phyloP scores from a whole-genome alignment of 441 rosid genomes.

The Erodium texanum region DNA sequence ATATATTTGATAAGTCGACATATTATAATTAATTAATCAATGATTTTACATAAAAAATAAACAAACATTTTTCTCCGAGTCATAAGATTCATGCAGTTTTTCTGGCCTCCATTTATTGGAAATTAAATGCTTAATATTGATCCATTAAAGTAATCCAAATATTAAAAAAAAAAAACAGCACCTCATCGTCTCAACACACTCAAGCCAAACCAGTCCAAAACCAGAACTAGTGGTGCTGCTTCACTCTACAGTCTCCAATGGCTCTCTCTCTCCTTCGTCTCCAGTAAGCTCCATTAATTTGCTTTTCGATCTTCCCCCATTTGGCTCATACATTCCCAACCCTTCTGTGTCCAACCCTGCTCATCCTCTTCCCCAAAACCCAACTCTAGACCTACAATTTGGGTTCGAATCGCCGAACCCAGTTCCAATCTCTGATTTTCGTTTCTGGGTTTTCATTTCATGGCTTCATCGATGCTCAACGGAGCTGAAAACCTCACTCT shows the following conservation, averaged over 20 bases:
- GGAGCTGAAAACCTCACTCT: slow-evolving; percentile 49
- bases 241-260: background rate
- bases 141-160: too few relatives aligned
- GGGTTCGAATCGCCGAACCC: slow-evolving; percentile 4
- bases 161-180: too few relatives aligned
- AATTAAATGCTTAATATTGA: too few relatives aligned
- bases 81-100: too few relatives aligned
- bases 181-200: background rate
- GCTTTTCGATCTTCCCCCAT: background rate
- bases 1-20: too few relatives aligned
- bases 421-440: background rate
- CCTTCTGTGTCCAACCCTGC: background rate
- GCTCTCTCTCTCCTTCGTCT: background rate
- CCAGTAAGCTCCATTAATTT: background rate
- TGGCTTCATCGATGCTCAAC: slow-evolving; percentile 64
- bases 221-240: slow-evolving; percentile 1
- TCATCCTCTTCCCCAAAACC: background rate
- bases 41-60: too few relatives aligned
- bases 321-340: background rate
- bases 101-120: too few relatives aligned
- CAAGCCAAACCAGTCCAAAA: background rate
- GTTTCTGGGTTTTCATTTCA: slow-evolving; percentile 20
- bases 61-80: too few relatives aligned
- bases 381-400: background rate
- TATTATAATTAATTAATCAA: too few relatives aligned